Conservation (phyloP, 2,329 filamentous ascomycete species). For the Ceratocystis huliohia region DNA sequence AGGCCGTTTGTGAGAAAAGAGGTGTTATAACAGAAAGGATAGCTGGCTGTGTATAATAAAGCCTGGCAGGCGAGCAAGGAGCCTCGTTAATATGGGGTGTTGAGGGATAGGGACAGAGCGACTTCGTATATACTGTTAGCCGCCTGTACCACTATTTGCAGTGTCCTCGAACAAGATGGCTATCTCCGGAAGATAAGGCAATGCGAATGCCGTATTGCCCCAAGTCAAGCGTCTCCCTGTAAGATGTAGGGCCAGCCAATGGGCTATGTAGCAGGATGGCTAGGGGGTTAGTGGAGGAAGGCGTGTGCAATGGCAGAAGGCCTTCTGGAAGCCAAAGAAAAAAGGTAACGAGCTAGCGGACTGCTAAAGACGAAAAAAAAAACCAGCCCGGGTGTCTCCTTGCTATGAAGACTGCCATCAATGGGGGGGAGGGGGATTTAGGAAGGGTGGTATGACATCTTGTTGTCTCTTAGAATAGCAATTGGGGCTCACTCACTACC, state of each 20-base stretch:
- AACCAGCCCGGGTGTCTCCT: too few relatives aligned
- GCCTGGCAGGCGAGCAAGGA: too few relatives aligned
- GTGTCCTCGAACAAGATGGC: neutral
- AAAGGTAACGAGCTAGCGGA: too few relatives aligned
- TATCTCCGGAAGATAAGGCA: neutral
- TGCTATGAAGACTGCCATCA: neutral
- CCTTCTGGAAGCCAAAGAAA: neutral
- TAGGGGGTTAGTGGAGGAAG: too few relatives aligned
- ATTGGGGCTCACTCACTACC: too few relatives aligned
- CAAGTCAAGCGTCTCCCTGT: neutral
- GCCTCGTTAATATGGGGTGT: too few relatives aligned
- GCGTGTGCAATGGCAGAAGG: neutral
- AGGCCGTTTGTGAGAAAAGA: neutral
- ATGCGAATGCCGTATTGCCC: neutral
- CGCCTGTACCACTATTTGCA: slow-evolving; percentile 3
- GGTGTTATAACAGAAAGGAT: too few relatives aligned
- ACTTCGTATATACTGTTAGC: neutral
- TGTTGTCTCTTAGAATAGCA: neutral
- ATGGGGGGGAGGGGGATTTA: neutral
- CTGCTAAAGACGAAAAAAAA: too few relatives aligned
- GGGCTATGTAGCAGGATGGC: neutral
- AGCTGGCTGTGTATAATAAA: too few relatives aligned
- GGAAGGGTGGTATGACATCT: neutral
- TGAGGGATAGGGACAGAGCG: neutral
- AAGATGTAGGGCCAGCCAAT: neutral